A percentile compares a stretch with the other conserved stretches of the same genome.
These are phyloP conservation scores for Tetrapisispora phaffii DNA, from an alignment of 805 yeast genomes.

Conservation along the genomic window DNA sequence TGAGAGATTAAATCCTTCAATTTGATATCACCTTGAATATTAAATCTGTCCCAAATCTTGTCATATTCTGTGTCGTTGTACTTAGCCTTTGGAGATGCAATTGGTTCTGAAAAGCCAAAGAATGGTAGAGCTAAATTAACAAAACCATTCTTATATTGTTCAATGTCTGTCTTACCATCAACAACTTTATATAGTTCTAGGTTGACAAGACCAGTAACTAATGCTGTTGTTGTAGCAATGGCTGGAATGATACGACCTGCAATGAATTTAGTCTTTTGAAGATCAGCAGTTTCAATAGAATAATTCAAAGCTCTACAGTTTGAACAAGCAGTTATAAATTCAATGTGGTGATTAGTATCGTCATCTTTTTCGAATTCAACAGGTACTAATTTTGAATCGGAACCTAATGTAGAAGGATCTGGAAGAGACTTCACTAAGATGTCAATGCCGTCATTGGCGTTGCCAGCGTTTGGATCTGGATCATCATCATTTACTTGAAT, in stretches of 20 bases:
- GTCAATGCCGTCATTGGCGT: slow-evolving; percentile 53
- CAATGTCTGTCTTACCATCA: slow-evolving; percentile 63
- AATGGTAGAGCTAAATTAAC: slow-evolving; percentile 89
- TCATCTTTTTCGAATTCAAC: slow-evolving; percentile 97
- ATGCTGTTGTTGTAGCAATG: slow-evolving; percentile 97
- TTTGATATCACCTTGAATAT: slow-evolving; percentile 65
- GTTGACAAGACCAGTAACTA: slow-evolving; percentile 91
- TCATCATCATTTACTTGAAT: slow-evolving; percentile 83
- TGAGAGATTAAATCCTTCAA: slow-evolving; percentile 62
- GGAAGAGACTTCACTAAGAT: slow-evolving; percentile 73
- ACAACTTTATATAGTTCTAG: slow-evolving; percentile 86
- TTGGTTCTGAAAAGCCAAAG: slow-evolving; percentile 94
- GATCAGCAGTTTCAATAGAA: slow-evolving; percentile 79
- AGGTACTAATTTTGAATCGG: slow-evolving; percentile 74
- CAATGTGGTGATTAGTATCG: slow-evolving; percentile 92
- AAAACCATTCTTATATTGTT: slow-evolving; percentile 86
- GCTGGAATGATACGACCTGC: slow-evolving; percentile 99
- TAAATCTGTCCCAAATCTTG: slow-evolving; percentile 92
- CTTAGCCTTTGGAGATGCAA: slow-evolving; percentile 71
- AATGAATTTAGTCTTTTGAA: slow-evolving; percentile 84
- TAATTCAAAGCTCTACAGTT: slow-evolving; percentile 92
- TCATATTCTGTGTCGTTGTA: slow-evolving; percentile 75
- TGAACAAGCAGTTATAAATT: slow-evolving; percentile 91
- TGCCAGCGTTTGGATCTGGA: slow-evolving; percentile 68
- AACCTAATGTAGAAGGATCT: slow-evolving; percentile 71